Evolutionary conservation across 2,329 filamentous ascomycete species (phyloP).

Genomic region (Aureobasidium subglaciale): DNA sequence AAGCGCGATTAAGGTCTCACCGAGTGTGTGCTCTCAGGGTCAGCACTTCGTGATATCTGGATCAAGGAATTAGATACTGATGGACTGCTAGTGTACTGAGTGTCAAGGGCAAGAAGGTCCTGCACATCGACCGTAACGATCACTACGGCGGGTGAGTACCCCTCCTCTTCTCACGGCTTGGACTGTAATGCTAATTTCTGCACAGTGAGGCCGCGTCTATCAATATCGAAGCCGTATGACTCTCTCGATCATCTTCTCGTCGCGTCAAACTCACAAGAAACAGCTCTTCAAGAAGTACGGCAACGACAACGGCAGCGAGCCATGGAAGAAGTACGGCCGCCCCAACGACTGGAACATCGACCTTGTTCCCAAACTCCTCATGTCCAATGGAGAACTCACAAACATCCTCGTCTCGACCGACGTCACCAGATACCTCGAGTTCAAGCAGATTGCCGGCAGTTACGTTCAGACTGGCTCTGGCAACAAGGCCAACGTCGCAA

Average conservation of each 20-base stretch:
- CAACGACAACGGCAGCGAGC: conserved; percentile 77
- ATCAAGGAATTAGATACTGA: conserved; percentile 21
- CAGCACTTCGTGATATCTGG: conserved; percentile 29
- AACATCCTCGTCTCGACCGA: conserved; percentile 98
- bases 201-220: conserved; percentile 85
- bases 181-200: conserved; percentile 22
- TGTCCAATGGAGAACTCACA: conserved; percentile 96
- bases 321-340: conserved; percentile 96
- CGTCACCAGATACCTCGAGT: conserved; percentile 47
- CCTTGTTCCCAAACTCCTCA: conserved; percentile 94
- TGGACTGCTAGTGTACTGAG: conserved; percentile 66
- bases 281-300: conserved; percentile 97
- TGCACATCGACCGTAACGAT: conserved; percentile 97
- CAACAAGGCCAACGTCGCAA: conserved; percentile 85
- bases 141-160: conserved; percentile 87
- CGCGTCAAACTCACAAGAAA: conserved; percentile 31
- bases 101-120: conserved; percentile 97
- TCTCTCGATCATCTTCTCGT: neutral
- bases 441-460: conserved; percentile 74
- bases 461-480: conserved; percentile 85
- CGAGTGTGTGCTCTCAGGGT: conserved; percentile 98
- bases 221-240: conserved; percentile 81
- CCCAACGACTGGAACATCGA: conserved; percentile 99
- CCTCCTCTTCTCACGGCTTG: conserved; percentile 12
- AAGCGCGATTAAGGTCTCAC: conserved; percentile 66